Percentiles rank a stretch among this genome's conserved stretches.
Evolutionary conservation across 192 early-diverging fungal species (phyloP).

Genomic region (Allomyces macrogynus): DNA sequence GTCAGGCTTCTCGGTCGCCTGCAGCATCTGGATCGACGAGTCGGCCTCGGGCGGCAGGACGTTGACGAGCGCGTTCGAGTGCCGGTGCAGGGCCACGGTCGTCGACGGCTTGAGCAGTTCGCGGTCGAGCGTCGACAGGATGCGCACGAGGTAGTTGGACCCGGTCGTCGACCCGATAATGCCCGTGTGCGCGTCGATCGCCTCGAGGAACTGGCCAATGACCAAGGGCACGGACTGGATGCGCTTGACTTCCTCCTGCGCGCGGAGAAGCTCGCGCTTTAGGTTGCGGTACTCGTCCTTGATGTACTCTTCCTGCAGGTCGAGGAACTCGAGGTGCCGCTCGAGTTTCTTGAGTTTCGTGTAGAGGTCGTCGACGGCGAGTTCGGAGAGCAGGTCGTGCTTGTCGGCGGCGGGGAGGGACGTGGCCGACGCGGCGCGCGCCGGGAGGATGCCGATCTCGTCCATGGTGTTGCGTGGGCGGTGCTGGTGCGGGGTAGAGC

Average conservation of each 20-base stretch:
- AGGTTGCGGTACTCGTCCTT: conserved; percentile 97
- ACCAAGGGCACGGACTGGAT: conserved; percentile 97
- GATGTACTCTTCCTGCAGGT: conserved; percentile 97
- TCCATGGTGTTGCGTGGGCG: conserved; percentile 8
- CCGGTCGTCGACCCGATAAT: conserved; percentile 88
- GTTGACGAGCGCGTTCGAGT: conserved; percentile 90
- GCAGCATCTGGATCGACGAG: conserved; percentile 72
- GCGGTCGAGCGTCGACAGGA: conserved; percentile 89
- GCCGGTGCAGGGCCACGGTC: conserved; percentile 86
- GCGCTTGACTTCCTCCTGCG: conserved; percentile 94
- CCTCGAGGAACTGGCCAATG: conserved; percentile 95
- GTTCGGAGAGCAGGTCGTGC: conserved; percentile 27
- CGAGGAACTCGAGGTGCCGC: conserved; percentile 81
- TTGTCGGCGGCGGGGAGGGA: neutral
- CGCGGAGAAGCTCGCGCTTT: conserved; percentile 78
- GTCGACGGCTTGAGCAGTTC: conserved; percentile 87
- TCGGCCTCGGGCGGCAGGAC: conserved; percentile 91
- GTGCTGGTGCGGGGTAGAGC: too few relatives aligned
- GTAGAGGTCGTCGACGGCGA: conserved; percentile 71
- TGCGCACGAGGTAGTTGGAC: conserved; percentile 76
- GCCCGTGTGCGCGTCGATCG: conserved; percentile 88
- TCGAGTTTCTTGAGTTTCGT: conserved; percentile 85
- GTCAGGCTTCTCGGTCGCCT: conserved; percentile 56
- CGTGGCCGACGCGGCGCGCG: neutral
- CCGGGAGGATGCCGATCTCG: conserved; percentile 6